Percentiles rank a stretch among this genome's conserved stretches.
phyloP scores from a whole-genome alignment of 2,329 filamentous ascomycete genomes.

The Fusarium palustre region DNA sequence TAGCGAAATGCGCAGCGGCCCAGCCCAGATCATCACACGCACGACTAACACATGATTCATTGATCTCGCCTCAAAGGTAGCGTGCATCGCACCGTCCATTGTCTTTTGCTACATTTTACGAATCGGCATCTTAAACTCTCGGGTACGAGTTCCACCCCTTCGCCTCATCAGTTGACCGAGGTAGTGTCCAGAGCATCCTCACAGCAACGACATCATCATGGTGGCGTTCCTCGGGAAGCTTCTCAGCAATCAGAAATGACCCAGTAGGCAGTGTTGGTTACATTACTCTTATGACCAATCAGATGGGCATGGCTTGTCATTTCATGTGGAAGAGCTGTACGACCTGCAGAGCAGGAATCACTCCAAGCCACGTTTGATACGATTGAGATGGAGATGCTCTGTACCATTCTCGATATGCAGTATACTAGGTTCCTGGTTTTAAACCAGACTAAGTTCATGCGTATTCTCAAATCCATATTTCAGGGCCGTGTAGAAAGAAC shows the following conservation, averaged over 20 bases:
- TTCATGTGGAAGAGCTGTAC: background rate
- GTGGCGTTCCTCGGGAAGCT: background rate
- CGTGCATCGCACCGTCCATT: background rate
- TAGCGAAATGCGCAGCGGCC: background rate
- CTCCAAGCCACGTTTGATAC: conserved; percentile 15
- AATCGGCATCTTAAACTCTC: background rate
- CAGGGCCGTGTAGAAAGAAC: background rate
- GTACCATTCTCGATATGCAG: background rate
- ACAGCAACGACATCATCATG: background rate
- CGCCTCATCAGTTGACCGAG: background rate
- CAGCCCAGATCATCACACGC: background rate
- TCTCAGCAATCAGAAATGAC: background rate
- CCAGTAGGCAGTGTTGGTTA: conserved; percentile 16
- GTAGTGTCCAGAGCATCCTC: background rate
- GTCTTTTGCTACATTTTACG: background rate
- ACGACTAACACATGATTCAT: conserved; percentile 4
- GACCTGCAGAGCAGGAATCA: background rate
- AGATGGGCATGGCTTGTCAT: background rate
- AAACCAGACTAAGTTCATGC: background rate
- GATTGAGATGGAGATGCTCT: background rate
- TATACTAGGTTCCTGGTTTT: background rate
- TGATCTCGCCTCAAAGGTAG: background rate
- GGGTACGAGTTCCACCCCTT: conserved; percentile 4
- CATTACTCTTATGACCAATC: background rate
- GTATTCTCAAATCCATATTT: background rate